Evolutionary conservation across 78 protist genomes (phyloP).

Genomic region (Dictyostelium firmibasis): DNA sequence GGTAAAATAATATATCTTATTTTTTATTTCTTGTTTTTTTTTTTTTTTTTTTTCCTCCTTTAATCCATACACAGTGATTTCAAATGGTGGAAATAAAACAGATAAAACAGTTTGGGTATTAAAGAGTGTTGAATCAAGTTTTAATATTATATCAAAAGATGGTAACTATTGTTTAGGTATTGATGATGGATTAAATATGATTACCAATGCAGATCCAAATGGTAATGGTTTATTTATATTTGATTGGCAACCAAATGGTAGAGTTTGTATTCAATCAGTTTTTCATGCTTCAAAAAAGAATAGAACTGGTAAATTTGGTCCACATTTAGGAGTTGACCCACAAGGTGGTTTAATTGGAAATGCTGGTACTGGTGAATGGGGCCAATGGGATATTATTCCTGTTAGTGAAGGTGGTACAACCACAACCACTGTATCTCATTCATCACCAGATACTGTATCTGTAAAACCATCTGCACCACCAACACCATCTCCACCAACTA

Average conservation of each 20-base stretch:
- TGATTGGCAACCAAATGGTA: conserved; percentile 15
- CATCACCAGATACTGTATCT: not conserved
- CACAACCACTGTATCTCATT: not conserved
- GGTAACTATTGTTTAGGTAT: conserved; percentile 29
- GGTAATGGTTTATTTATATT: conserved; percentile 4
- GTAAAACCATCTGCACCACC: not conserved
- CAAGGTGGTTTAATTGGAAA: conserved; percentile 56
- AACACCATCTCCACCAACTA: not conserved
- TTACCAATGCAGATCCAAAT: conserved; percentile 19
- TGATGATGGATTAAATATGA: not conserved
- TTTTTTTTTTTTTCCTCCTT: no score
- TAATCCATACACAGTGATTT: not conserved
- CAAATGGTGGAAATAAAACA: conserved; percentile 22
- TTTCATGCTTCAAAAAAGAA: conserved; percentile 3
- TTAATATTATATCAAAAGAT: not conserved
- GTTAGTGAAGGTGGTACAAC: not conserved
- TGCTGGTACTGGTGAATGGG: conserved; percentile 79
- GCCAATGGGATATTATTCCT: not conserved
- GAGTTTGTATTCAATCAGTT: conserved; percentile 27
- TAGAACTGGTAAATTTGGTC: conserved; percentile 65
- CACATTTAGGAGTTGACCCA: conserved; percentile 66
- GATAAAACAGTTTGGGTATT: conserved; percentile 44
- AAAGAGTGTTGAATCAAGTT: not conserved
- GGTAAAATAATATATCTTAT: no score
- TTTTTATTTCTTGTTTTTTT: not conserved